Evolutionary conservation across 2,329 filamentous ascomycete species (phyloP), one percentile per base, ranked within the genome.

Genomic region (Plenodomus lindquistii): DNA sequence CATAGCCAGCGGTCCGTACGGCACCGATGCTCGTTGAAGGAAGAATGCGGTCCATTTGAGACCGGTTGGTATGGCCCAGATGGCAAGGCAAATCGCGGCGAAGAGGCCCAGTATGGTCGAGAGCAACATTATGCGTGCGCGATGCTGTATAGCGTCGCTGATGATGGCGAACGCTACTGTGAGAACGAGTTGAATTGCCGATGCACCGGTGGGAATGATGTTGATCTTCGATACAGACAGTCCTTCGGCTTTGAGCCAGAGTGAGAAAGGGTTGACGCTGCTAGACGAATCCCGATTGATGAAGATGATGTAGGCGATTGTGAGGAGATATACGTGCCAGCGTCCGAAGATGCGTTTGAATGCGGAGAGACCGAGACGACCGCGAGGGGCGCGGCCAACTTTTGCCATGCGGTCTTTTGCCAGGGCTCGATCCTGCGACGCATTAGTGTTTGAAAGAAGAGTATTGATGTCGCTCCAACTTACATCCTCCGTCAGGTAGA

Each of bases 41-140:
- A 67, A 61, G 50, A 67, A 70, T 0, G 67, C 62, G 27, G 62
- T 56, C 69, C 66, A 70, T 22, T 70, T 69, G 9, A 67, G 43
- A 1, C 67, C 64, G 2, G 42, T 49, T 0, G 69, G 66, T 3
- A 72, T 60, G 2, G 42, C 54, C 66, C 66, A 71, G 36, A 69
- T 60, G 2, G 67, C 68, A 5, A 69, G 62, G 7, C 65, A 51
- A 18, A 69, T 39, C 6, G 55, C 52, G 18, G 53, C 59, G 37
- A 67, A 54, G 11, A 62, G 37, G 4, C 59, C 60, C 2, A 60
- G 46, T 2, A 56, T 21, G 1, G 53, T 58, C 17, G 50, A 47
- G 4, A 60, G 46, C 2, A 45, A 49, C 52, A 60, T 60, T 29
- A 60, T 52, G 4, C 48, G 46, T 2, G 48, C 57, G 11, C 57